phyloP scores from a whole-genome alignment of 352 stramenopile genomes.

The Globisporangium acanthophoron region DNA sequence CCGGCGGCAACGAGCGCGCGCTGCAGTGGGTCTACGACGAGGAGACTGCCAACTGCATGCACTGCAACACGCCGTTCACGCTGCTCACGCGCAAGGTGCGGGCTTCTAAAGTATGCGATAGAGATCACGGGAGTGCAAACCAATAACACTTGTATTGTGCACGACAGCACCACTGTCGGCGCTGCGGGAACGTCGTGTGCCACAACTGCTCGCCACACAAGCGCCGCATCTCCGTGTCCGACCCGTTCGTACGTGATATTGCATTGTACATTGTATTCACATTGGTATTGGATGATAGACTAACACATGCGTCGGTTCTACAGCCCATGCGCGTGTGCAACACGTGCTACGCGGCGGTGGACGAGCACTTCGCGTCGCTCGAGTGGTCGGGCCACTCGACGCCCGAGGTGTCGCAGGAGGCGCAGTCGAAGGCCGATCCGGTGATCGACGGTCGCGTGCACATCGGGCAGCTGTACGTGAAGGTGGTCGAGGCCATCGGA shows the following conservation, averaged over 20 bases:
- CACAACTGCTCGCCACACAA: slow-evolving; percentile 86
- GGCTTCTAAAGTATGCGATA: too few relatives aligned
- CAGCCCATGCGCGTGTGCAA: slow-evolving; percentile 87
- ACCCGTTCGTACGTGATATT: slow-evolving; percentile 62
- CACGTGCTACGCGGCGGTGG: slow-evolving; percentile 75
- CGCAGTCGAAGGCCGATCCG: slow-evolving; percentile 63
- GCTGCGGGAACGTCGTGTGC: slow-evolving; percentile 81
- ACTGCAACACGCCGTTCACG: slow-evolving; percentile 83
- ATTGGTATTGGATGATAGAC: too few relatives aligned
- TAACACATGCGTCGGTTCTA: neutral
- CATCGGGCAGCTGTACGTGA: slow-evolving; percentile 84
- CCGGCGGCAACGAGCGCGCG: slow-evolving; percentile 35
- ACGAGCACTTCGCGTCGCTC: slow-evolving; percentile 79
- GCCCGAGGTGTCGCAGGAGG: slow-evolving; percentile 39
- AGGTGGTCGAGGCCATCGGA: slow-evolving; percentile 81
- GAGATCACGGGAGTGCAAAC: too few relatives aligned
- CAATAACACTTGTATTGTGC: too few relatives aligned
- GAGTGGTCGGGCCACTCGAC: slow-evolving; percentile 80
- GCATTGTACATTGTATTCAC: neutral
- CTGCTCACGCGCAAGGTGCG: slow-evolving; percentile 75
- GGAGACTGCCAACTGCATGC: slow-evolving; percentile 83
- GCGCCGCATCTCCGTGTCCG: slow-evolving; percentile 69
- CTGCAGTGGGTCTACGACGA: slow-evolving; percentile 84
- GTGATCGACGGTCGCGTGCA: slow-evolving; percentile 80
- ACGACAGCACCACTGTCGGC: slow-evolving; percentile 69